Base-by-base conservation (phyloP, 2,329 filamentous ascomycete species). In the Fusarium goolgardi region DNA sequence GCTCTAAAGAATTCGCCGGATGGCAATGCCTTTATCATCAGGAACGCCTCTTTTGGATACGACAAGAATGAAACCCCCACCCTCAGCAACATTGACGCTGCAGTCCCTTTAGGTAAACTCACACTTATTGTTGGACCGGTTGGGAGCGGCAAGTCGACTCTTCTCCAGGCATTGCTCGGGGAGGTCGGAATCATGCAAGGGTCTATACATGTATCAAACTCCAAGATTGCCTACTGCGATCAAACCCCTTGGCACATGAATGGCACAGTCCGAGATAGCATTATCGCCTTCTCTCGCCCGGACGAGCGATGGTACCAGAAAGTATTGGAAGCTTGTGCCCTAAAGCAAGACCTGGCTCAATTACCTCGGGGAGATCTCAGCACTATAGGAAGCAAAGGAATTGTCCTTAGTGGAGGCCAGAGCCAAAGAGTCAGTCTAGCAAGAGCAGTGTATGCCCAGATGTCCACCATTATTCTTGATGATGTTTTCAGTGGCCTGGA, bases 401-500 rank as follows among this genome's bases (percentile, higher is more conserved):
- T 79, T 18, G 73, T 72, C 0, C 65, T 81, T 11, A 81, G 78
- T 6, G 80, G 80, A 23, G 80, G 79, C 0, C 78, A 81, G 59
- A 77, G 73, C 9, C 75, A 78, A 29, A 67, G 78, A 18, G 62
- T 80, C 15, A 73, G 71, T 12, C 63, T 79, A 1, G 75, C 77
- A 1, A 60, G 76, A 44, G 75, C 76, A 8, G 7, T 78, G 2
- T 78, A 77, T 31, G 70, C 77, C 0, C 66, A 71, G 3, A 68
- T 71, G 15, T 41, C 55, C 2, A 35, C 71, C 0, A 21, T 78
- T 2, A 49, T 78, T 0, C 40, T 79, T 0, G 77, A 79, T 39
- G 77, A 78, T 32, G 67, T 78, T 3, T 74, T 78, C 6, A 78
- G 75, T 25, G 77, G 75, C 0, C 57, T 79, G 1, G 77, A 79